phyloP scores from a whole-genome alignment of 2,329 filamentous ascomycete species.

The Lizonia empirigonia region DNA sequence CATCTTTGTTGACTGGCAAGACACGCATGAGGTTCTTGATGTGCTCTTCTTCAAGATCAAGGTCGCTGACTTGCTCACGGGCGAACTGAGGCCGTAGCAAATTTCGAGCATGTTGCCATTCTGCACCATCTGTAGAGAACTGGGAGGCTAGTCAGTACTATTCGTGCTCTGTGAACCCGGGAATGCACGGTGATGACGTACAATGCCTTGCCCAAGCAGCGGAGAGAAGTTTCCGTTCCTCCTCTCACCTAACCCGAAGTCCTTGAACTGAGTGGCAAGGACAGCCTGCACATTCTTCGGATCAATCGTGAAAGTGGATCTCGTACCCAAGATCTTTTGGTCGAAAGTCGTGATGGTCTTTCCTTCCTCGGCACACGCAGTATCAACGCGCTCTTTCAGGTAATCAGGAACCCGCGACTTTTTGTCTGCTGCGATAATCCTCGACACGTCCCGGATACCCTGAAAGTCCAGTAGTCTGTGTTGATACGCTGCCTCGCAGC shows the following conservation, averaged over 20 bases:
- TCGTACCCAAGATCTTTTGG: slow-evolving; percentile 25
- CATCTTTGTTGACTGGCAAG: slow-evolving; percentile 23
- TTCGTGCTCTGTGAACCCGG: background rate
- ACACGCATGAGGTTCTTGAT: slow-evolving; percentile 43
- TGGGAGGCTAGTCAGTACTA: slow-evolving; percentile 14
- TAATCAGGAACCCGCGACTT: slow-evolving; percentile 41
- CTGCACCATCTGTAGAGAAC: slow-evolving; percentile 39
- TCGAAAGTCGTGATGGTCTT: slow-evolving; percentile 35
- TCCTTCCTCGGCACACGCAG: slow-evolving; percentile 25
- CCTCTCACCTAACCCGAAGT: slow-evolving; percentile 49
- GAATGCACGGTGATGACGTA: slow-evolving; percentile 5
- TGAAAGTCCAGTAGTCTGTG: slow-evolving; percentile 55
- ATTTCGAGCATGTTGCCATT: slow-evolving; percentile 41
- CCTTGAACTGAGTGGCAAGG: slow-evolving; percentile 53
- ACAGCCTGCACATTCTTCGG: slow-evolving; percentile 55
- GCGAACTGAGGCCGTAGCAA: slow-evolving; percentile 46
- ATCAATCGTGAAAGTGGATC: slow-evolving; percentile 45
- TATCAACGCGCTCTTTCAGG: slow-evolving; percentile 25
- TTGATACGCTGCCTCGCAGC: slow-evolving; percentile 51
- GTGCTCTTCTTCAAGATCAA: slow-evolving; percentile 39
- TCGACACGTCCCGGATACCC: slow-evolving; percentile 55
- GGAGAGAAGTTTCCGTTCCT: slow-evolving; percentile 47
- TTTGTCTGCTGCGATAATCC: slow-evolving; percentile 48
- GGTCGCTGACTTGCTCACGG: slow-evolving; percentile 38
- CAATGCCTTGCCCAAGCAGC: slow-evolving; percentile 50